phyloP scores from a whole-genome alignment of 495 filamentous ascomycete species.

The Neurospora discreta region DNA sequence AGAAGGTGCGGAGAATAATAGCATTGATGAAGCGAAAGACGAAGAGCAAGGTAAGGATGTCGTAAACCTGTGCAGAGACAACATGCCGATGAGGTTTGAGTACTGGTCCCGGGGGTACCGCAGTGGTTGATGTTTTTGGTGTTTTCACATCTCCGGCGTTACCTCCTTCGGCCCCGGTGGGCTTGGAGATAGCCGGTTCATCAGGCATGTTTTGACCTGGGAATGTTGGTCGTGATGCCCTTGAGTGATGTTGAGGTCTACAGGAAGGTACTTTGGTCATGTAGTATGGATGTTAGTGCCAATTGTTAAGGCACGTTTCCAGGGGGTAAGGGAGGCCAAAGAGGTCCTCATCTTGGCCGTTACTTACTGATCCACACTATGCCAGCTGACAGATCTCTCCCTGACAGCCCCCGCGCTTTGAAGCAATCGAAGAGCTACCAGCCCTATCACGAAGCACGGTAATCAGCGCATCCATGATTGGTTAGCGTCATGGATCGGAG shows the following conservation, averaged over 20 bases:
- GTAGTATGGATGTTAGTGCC: too few species aligned
- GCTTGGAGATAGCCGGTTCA: background rate
- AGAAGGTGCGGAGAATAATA: constrained; percentile 81
- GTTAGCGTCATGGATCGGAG: background rate
- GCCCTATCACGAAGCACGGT: constrained; percentile 8
- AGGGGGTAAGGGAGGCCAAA: background rate
- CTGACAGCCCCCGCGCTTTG: background rate
- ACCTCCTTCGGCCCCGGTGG: background rate
- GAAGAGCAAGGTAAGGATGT: constrained; percentile 54
- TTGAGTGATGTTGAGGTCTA: background rate
- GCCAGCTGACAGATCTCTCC: background rate
- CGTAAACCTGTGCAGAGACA: constrained; percentile 20
- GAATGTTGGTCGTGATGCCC: background rate
- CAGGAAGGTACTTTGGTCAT: background rate
- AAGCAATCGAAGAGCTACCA: background rate
- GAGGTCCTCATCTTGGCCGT: background rate
- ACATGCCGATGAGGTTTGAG: constrained; percentile 17
- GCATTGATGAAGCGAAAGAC: constrained; percentile 76
- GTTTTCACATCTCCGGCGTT: background rate
- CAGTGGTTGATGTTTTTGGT: background rate
- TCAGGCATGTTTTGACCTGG: background rate
- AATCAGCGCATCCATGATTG: constrained; percentile 8
- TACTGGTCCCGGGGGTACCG: background rate
- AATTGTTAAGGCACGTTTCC: background rate
- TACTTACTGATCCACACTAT: too few species aligned